phyloP scores from a whole-genome alignment of 1,284 basidiomycete species.

The Pisolithus thermaeus region DNA sequence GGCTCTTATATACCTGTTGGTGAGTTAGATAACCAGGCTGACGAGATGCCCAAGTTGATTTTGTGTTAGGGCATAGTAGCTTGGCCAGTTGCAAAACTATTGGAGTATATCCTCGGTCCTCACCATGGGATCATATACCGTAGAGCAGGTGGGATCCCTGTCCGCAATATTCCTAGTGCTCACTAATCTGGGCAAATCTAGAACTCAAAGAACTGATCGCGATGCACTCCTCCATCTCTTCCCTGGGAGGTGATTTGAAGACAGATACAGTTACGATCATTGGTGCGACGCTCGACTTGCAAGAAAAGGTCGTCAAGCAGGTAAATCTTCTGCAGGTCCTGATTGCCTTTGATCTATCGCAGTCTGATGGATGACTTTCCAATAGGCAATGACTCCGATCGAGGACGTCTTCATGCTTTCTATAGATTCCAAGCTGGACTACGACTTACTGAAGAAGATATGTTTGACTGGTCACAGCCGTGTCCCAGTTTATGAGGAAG shows the following conservation, averaged over 20 bases:
- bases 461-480: conserved; percentile 50
- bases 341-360: no score
- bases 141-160: conserved; percentile 30
- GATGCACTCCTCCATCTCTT: conserved; percentile 53
- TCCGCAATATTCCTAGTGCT: background rate
- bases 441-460: conserved; percentile 43
- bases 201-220: conserved; percentile 73
- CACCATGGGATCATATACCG: conserved; percentile 61
- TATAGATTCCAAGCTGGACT: conserved; percentile 47
- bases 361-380: background rate
- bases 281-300: conserved; percentile 67
- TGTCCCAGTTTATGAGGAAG: conserved; percentile 39
- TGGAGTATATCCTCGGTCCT: conserved; percentile 58
- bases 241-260: conserved; percentile 63
- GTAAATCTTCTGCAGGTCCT: conserved; percentile 20
- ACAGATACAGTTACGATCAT: conserved; percentile 73
- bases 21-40: conserved; percentile 28
- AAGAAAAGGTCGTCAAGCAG: conserved; percentile 57
- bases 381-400: conserved; percentile 29
- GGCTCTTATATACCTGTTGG: conserved; percentile 63
- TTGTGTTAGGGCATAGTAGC: conserved; percentile 59
- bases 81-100: conserved; percentile 73
- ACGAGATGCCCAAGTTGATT: background rate
- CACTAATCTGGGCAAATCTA: conserved; percentile 3
- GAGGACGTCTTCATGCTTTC: conserved; percentile 47